A percentile compares a stretch with the other conserved stretches of the same genome.
These are phyloP conservation scores for Aspergillus ibericus DNA, from an alignment of 2,329 filamentous ascomycete genomes.

Conservation along the genomic window DNA sequence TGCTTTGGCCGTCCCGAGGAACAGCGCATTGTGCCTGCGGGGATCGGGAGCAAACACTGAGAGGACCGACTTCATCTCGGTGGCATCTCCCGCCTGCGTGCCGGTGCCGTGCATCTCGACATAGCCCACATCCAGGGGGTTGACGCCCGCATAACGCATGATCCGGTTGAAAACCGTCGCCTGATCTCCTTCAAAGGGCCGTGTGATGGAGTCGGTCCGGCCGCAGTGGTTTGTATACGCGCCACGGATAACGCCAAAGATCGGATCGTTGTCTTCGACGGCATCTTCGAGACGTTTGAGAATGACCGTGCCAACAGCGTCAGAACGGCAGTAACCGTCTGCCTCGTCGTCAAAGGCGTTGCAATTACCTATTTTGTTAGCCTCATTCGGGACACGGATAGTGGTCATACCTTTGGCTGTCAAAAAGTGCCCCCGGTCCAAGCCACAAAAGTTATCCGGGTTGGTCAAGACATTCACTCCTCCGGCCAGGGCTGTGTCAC, in stretches of 20 bases:
- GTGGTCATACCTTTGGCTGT: conserved; percentile 47
- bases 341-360: conserved; percentile 79
- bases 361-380: conserved; percentile 61
- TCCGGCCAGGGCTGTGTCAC: conserved; percentile 77
- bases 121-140: conserved; percentile 75
- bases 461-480: conserved; percentile 76
- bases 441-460: conserved; percentile 74
- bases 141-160: conserved; percentile 69
- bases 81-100: conserved; percentile 76
- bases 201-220: conserved; percentile 78
- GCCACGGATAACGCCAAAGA: conserved; percentile 72
- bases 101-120: conserved; percentile 90
- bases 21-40: conserved; percentile 47
- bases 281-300: conserved; percentile 80
- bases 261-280: conserved; percentile 67
- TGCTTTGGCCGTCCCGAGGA: conserved; percentile 63
- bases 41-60: conserved; percentile 58
- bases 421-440: conserved; percentile 75
- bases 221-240: conserved; percentile 79
- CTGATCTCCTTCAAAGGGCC: conserved; percentile 76
- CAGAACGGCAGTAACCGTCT: conserved; percentile 79
- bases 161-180: conserved; percentile 68
- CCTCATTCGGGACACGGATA: no score
- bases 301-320: conserved; percentile 71
- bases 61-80: conserved; percentile 77